phyloP scores from a whole-genome alignment of 768 basidiomycete genomes.

The Boletus bicolor region DNA sequence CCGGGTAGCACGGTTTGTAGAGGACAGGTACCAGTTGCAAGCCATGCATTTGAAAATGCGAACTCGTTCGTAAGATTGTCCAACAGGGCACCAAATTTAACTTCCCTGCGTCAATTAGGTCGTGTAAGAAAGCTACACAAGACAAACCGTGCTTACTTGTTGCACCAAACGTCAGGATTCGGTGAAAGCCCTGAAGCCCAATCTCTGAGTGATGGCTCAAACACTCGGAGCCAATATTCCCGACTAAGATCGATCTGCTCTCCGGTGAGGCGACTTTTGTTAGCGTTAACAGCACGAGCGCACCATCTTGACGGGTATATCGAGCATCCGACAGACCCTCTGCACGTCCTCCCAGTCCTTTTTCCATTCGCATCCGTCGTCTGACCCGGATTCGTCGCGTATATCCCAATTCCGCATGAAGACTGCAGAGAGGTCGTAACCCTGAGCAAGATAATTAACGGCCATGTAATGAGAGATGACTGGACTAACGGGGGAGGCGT shows the following conservation, averaged over 20 bases:
- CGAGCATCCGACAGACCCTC: conserved; percentile 67
- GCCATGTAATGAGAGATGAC: neutral
- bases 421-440: conserved; percentile 79
- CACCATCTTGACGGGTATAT: conserved; percentile 74
- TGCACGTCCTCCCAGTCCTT: conserved; percentile 92
- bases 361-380: conserved; percentile 93
- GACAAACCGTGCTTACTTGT: conserved; percentile 47
- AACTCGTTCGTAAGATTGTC: conserved; percentile 48
- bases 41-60: conserved; percentile 47
- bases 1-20: neutral
- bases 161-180: conserved; percentile 93
- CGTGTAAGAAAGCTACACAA: neutral
- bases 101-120: conserved; percentile 52
- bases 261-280: conserved; percentile 2
- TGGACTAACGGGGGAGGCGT: conserved; percentile 45
- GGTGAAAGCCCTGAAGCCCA: conserved; percentile 85
- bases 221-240: conserved; percentile 90
- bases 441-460: conserved; percentile 38
- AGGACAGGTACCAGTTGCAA: conserved; percentile 70
- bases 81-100: conserved; percentile 86
- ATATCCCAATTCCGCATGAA: conserved; percentile 98
- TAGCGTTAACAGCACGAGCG: neutral
- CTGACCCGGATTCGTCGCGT: conserved; percentile 73
- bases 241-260: conserved; percentile 78
- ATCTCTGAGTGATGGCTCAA: conserved; percentile 74